Percentiles rank a stretch among this genome's conserved stretches.
Evolutionary conservation across 768 basidiomycete genomes (phyloP).

Genomic region (Asterophora lycoperdoides): DNA sequence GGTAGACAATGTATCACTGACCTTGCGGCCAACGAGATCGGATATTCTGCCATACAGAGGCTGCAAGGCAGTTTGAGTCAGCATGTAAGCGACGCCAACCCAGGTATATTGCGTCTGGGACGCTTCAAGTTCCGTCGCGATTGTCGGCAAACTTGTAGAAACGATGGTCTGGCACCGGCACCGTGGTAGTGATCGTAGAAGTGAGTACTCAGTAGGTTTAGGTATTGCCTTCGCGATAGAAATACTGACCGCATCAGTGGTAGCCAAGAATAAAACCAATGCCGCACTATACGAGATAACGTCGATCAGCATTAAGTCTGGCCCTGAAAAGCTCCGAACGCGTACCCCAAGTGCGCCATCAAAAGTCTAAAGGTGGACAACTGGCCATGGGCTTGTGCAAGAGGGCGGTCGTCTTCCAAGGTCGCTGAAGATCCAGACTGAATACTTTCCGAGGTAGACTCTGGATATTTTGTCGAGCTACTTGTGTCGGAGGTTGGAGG

Average conservation of each 20-base stretch:
- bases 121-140: conserved; percentile 63
- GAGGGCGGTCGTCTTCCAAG: conserved; percentile 20
- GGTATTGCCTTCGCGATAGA: background rate
- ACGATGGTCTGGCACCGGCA: conserved; percentile 56
- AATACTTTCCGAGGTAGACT: conserved; percentile 25
- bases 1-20: conserved; percentile 20
- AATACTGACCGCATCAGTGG: conserved; percentile 71
- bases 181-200: background rate
- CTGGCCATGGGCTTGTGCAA: conserved; percentile 17
- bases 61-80: conserved; percentile 83
- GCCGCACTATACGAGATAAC: conserved; percentile 50
- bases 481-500: conserved; percentile 2
- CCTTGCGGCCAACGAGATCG: conserved; percentile 78
- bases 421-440: conserved; percentile 28
- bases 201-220: conserved; percentile 1
- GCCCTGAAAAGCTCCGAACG: conserved; percentile 3
- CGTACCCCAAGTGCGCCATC: conserved; percentile 65
- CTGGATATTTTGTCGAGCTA: conserved; percentile 3
- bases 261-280: conserved; percentile 77
- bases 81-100: conserved; percentile 82
- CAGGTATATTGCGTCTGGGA: conserved; percentile 75
- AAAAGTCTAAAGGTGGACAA: conserved; percentile 57
- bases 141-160: conserved; percentile 81
- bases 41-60: conserved; percentile 79
- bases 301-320: conserved; percentile 4